Conservation (phyloP, 352 stramenopile species). For the Globisporangium spinosum region DNA sequence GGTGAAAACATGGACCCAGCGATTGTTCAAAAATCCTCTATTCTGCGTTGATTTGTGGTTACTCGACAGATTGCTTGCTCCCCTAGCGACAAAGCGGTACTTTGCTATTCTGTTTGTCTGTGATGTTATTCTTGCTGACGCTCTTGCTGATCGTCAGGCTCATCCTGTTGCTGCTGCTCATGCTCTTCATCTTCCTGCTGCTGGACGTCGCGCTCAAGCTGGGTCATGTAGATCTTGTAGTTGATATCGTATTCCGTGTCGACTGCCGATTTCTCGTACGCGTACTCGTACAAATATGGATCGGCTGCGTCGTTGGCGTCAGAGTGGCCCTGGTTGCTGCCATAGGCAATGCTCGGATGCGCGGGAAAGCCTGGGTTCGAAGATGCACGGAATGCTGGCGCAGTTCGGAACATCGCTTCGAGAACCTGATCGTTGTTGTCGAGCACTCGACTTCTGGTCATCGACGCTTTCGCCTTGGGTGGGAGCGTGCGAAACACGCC, state of each 20-base stretch:
- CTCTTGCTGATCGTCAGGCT: constrained; percentile 14
- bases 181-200: constrained; percentile 14
- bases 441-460: neutral
- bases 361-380: neutral
- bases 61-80: neutral
- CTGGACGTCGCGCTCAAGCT: constrained; percentile 30
- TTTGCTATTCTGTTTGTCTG: neutral
- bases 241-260: constrained; percentile 65
- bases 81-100: neutral
- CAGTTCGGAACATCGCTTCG: constrained; percentile 19
- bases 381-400: neutral
- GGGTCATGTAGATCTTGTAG: constrained; percentile 71
- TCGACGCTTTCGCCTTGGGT: constrained; percentile 11
- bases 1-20: neutral
- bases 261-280: constrained; percentile 24
- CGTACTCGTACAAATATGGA: constrained; percentile 19
- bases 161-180: constrained; percentile 13
- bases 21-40: neutral
- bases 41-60: neutral
- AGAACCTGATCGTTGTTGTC: neutral
- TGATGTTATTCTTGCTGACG: constrained; percentile 14
- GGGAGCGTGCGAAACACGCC: constrained; percentile 18
- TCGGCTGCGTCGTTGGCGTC: neutral
- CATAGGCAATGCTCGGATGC: neutral
- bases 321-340: neutral